Percentiles rank a stretch among this genome's conserved stretches.
These are phyloP conservation scores for Pistacia atlantica DNA, from an alignment of 345 rosid species.

Conservation along the genomic window DNA sequence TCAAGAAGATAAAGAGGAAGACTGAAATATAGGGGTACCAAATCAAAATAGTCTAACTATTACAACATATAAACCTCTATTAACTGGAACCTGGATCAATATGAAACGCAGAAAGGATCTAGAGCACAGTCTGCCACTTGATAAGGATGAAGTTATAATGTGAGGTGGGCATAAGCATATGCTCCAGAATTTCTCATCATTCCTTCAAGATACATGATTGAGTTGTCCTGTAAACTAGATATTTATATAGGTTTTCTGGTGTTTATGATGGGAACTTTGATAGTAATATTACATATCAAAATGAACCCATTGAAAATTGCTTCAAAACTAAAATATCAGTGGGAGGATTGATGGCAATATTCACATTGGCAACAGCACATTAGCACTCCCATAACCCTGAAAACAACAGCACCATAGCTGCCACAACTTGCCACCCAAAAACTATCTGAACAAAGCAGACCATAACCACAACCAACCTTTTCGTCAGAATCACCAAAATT, in stretches of 20 bases:
- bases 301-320: not conserved
- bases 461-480: constrained; percentile 7
- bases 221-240: not conserved
- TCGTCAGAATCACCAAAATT: not conserved
- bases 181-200: not conserved
- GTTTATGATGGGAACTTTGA: not conserved
- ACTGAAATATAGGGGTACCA: not conserved
- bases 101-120: not conserved
- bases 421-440: not conserved
- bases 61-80: not conserved
- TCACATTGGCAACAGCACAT: not conserved
- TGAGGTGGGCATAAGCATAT: not conserved
- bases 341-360: no score
- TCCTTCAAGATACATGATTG: not conserved
- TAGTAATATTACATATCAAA: not conserved
- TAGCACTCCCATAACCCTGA: not conserved
- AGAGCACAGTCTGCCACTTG: not conserved
- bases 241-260: not conserved
- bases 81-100: not conserved
- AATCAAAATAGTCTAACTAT: constrained; percentile 4
- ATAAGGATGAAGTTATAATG: not conserved
- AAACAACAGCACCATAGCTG: not conserved
- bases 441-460: not conserved
- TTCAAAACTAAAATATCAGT: not conserved
- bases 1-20: not conserved